Conservation (phyloP, 2,329 filamentous ascomycete species). For the Chaetomiaceae sp. region DNA sequence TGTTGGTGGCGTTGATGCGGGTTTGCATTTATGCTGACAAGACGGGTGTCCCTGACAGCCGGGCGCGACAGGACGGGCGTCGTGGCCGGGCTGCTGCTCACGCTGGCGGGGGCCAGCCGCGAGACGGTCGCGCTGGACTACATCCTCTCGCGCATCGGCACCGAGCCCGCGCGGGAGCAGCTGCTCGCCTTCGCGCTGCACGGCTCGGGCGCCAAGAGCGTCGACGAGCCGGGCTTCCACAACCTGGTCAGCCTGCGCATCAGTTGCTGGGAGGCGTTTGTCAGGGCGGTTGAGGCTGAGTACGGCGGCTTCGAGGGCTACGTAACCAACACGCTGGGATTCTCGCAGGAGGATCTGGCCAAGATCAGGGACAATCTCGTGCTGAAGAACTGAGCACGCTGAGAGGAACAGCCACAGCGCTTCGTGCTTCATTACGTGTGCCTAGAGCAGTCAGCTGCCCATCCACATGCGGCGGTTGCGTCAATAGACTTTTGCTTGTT, state of each 20-base stretch:
- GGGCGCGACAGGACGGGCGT: constrained; percentile 51
- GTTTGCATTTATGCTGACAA: neutral
- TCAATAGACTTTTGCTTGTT: too few relatives aligned
- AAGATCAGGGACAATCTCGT: constrained; percentile 42
- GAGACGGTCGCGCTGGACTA: constrained; percentile 44
- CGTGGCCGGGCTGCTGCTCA: constrained; percentile 43
- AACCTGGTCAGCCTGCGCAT: constrained; percentile 41
- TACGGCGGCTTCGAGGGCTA: constrained; percentile 47
- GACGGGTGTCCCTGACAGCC: constrained; percentile 31
- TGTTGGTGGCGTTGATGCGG: too few relatives aligned
- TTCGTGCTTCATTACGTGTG: neutral
- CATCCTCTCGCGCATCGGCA: constrained; percentile 48
- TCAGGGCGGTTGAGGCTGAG: constrained; percentile 36
- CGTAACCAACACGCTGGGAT: constrained; percentile 38
- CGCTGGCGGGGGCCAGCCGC: constrained; percentile 41
- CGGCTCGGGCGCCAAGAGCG: constrained; percentile 31
- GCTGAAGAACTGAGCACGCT: constrained; percentile 8
- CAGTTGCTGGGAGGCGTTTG: constrained; percentile 41
- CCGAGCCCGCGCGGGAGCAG: constrained; percentile 43
- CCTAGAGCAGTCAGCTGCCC: too few relatives aligned
- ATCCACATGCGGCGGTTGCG: too few relatives aligned
- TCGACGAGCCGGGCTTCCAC: constrained; percentile 42
- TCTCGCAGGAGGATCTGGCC: constrained; percentile 39
- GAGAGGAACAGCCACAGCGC: neutral
- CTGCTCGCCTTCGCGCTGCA: constrained; percentile 39